Evolutionary conservation across 1,284 basidiomycete species (phyloP).

Genomic region (Leccinum solheimii): DNA sequence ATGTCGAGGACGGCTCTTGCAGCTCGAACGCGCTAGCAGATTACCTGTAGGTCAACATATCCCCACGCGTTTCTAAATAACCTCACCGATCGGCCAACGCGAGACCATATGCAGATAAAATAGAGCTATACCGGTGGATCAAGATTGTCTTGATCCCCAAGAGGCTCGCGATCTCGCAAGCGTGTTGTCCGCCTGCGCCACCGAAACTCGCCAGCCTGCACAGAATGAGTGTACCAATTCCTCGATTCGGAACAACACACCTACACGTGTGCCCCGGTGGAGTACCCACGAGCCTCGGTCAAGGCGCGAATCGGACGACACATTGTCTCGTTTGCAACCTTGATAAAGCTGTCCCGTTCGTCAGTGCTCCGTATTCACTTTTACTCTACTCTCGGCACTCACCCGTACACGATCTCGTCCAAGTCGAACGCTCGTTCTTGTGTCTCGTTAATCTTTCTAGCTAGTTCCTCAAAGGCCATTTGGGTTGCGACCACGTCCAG

Average conservation of each 20-base stretch:
- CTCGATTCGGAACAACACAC: constrained; percentile 2
- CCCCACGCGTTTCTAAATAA: not conserved
- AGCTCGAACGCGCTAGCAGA: constrained; percentile 71
- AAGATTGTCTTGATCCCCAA: constrained; percentile 73
- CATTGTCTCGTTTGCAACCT: constrained; percentile 95
- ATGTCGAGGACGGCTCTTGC: constrained; percentile 84
- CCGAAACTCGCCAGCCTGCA: constrained; percentile 78
- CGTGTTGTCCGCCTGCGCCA: constrained; percentile 81
- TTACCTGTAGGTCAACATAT: constrained; percentile 1
- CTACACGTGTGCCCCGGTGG: constrained; percentile 77
- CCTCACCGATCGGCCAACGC: constrained; percentile 76
- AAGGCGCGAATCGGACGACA: constrained; percentile 88
- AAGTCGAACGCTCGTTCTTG: constrained; percentile 59
- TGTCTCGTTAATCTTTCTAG: constrained; percentile 42
- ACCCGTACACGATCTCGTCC: constrained; percentile 91
- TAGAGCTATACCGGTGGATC: constrained; percentile 74
- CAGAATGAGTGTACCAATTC: not conserved
- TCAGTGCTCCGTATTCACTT: constrained; percentile 4
- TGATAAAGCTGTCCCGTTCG: constrained; percentile 67
- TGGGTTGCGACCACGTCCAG: constrained; percentile 60
- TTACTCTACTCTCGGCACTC: constrained; percentile 23
- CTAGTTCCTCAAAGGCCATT: constrained; percentile 32
- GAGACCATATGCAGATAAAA: constrained; percentile 79
- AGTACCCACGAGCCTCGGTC: constrained; percentile 89
- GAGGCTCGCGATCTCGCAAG: constrained; percentile 69